Base-by-base conservation (phyloP, 495 filamentous ascomycete genomes). In the Collariella sp. region DNA sequence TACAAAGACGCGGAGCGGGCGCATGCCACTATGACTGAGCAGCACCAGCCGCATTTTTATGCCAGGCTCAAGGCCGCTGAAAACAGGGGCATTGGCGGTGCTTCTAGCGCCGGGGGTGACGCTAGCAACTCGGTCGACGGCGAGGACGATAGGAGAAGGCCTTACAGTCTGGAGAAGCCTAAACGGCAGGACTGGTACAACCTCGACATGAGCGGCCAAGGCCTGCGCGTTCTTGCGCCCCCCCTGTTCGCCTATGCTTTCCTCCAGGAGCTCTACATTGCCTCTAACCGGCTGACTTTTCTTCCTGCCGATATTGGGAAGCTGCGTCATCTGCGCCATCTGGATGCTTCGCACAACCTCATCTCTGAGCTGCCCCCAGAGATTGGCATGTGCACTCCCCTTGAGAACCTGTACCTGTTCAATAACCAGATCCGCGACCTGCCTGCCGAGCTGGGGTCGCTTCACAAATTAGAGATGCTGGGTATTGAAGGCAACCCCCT, bases 401-500 rank as follows among this genome's bases (percentile, higher is more conserved):
- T 99, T 46, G 84, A 84, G 64, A 79, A 80, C 38, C 77, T 99
- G 1, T 71, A 86, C 19, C 72, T 95, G 3, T 96, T 95, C 65
- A 88, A 96, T 67, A 99, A 99, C 67, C 75, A 85, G 42, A 83
- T 99, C 49, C 80, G 78, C 47, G 82, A 77, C 7, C 77, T 99
- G 18, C 94, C 93, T 6, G 83, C 76, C 60, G 91, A 96, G 66
- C 71, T 99, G 54, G 93, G 93, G 3, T 87, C 87, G 39, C 76
- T 99, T 15, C 87, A 90, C 65, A 79, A 86, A 43, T 67, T 99
- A 52, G 88, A 97, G 24, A 84, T 89, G 55, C 74, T 99, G 13
- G 93, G 91, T 31, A 85, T 99, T 50, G 88, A 94, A 52, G 93
- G 93, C 10, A 97, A 97, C 67, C 88, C 88, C 4, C 64, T 96